These are phyloP conservation scores for Pochonia chlamydosporia DNA, from an alignment of 2,329 filamentous ascomycete species.

Conservation along the genomic window DNA sequence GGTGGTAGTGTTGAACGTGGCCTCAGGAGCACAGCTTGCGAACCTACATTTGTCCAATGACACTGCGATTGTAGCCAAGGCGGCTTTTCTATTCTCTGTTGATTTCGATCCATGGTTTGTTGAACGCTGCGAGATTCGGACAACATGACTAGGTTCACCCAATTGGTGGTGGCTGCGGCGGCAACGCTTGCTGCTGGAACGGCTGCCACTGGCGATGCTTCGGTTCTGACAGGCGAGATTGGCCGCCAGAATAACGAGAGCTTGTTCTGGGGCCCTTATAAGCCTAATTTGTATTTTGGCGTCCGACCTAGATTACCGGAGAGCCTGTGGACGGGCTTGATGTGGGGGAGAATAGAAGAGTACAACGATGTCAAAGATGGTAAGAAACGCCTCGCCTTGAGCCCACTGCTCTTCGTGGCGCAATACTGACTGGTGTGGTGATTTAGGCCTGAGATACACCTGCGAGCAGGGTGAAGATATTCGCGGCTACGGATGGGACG, in stretches of 20 bases:
- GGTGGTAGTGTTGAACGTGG: slow-evolving; percentile 3
- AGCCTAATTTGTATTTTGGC: slow-evolving; percentile 91
- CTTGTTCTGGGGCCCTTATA: slow-evolving; percentile 92
- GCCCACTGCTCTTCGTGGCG: neutral
- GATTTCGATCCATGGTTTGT: neutral
- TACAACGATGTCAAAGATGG: slow-evolving; percentile 70
- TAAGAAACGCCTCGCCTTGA: slow-evolving; percentile 32
- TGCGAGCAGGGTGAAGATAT: slow-evolving; percentile 95
- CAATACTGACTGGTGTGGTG: neutral
- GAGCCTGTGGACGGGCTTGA: slow-evolving; percentile 73
- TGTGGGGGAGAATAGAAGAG: slow-evolving; percentile 84
- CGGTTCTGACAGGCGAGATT: slow-evolving; percentile 42
- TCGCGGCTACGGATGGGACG: slow-evolving; percentile 95
- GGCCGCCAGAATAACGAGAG: slow-evolving; percentile 66
- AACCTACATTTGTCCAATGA: neutral
- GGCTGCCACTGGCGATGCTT: slow-evolving; percentile 22
- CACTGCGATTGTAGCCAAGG: neutral
- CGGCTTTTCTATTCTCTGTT: neutral
- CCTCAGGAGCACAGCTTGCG: neutral
- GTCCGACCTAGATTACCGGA: slow-evolving; percentile 76
- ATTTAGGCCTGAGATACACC: slow-evolving; percentile 77
- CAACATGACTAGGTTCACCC: slow-evolving; percentile 26
- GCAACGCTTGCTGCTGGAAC: slow-evolving; percentile 14
- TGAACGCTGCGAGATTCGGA: neutral
- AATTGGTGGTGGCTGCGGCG: slow-evolving; percentile 23